Evolutionary conservation across 116 monocot species (phyloP).

Genomic region (Iris pallida): DNA sequence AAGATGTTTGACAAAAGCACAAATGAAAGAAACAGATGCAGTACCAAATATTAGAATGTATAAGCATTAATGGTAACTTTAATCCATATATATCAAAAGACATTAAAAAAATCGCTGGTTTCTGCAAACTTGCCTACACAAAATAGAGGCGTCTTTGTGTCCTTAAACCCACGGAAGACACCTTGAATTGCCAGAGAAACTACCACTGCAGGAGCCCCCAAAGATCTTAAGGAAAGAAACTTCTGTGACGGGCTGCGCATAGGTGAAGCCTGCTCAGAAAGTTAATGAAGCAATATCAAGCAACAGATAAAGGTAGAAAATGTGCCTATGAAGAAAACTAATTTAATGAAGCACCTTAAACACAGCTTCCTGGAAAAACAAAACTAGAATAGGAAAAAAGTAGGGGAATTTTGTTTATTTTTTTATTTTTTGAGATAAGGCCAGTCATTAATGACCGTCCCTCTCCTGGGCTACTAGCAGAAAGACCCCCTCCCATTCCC

Average conservation of each 20-base stretch:
- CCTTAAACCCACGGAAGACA: constrained; percentile 96
- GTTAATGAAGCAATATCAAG: constrained; percentile 7
- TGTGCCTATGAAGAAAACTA: too few species aligned
- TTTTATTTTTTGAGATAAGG: too few species aligned
- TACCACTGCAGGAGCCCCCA: constrained; percentile 95
- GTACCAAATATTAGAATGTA: too few species aligned
- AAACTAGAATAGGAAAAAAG: not conserved
- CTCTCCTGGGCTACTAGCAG: too few species aligned
- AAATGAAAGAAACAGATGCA: too few species aligned
- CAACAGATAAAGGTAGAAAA: not conserved
- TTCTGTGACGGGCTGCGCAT: constrained; percentile 57
- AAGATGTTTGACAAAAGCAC: too few species aligned
- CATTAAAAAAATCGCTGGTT: not conserved
- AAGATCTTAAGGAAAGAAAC: constrained; percentile 84
- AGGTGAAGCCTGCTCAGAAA: constrained; percentile 61
- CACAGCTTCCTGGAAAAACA: not conserved
- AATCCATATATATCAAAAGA: not conserved
- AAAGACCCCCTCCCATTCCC: too few species aligned
- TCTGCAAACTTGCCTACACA: constrained; percentile 64
- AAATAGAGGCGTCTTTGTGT: constrained; percentile 81
- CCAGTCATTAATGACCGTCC: too few species aligned
- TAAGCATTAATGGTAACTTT: too few species aligned
- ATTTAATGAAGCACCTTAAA: not conserved
- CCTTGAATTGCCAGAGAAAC: constrained; percentile 89
- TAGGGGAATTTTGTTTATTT: too few species aligned